Conservation (phyloP, 2,329 filamentous ascomycete species). For the Waltergamsia citrina region DNA sequence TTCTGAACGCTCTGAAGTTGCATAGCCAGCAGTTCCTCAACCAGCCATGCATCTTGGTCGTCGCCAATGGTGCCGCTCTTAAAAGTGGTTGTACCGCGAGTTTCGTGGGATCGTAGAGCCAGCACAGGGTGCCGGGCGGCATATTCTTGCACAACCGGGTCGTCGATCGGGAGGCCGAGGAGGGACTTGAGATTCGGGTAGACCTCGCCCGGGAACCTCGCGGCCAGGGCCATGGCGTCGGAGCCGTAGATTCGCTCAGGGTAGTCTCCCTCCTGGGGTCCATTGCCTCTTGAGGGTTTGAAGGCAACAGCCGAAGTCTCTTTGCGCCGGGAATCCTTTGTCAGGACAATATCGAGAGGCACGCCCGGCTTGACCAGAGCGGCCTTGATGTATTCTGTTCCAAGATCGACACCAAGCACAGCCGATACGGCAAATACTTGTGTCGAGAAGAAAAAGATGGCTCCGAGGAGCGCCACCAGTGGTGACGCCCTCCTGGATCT, state of each 20-base stretch:
- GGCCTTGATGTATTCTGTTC: constrained; percentile 95
- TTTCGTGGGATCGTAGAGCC: constrained; percentile 50
- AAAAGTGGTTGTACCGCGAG: constrained; percentile 67
- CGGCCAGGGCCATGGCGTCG: constrained; percentile 79
- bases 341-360: constrained; percentile 93
- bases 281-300: constrained; percentile 61
- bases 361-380: constrained; percentile 93
- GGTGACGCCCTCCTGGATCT: constrained; percentile 20
- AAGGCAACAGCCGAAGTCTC: constrained; percentile 87
- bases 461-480: constrained; percentile 27
- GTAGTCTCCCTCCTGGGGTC: constrained; percentile 52
- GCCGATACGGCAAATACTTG: constrained; percentile 52
- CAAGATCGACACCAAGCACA: constrained; percentile 86
- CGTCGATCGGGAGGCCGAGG: constrained; percentile 61
- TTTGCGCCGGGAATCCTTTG: constrained; percentile 95
- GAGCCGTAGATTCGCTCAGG: constrained; percentile 89
- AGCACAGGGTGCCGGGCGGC: constrained; percentile 69
- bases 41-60: constrained; percentile 58
- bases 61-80: constrained; percentile 60
- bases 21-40: constrained; percentile 95
- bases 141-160: constrained; percentile 60
- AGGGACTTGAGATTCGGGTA: constrained; percentile 91
- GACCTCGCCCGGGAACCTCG: constrained; percentile 84
- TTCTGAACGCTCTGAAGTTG: constrained; percentile 83
- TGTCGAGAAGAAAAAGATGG: constrained; percentile 23